Conservation (phyloP, 192 early-diverging fungal genomes). For the Umbelopsis isabellina region DNA sequence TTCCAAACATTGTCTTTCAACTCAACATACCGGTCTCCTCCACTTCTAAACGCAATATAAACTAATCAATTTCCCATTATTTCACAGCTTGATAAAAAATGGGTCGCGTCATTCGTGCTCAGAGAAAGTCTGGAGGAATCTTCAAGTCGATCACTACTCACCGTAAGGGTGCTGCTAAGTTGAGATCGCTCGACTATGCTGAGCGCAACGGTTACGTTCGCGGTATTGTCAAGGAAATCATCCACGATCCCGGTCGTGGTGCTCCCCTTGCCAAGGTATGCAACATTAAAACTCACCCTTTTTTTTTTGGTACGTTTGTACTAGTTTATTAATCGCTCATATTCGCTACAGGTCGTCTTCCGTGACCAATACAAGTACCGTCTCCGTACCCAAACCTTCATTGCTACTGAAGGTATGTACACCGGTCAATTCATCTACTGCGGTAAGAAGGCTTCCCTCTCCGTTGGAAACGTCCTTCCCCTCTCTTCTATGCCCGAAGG, state of each 20-base stretch:
- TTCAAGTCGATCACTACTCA: conserved; percentile 95
- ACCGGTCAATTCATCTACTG: conserved; percentile 99
- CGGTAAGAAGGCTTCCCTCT: conserved; percentile 94
- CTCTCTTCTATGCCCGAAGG: conserved; percentile 95
- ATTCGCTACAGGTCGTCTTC: conserved; percentile 25
- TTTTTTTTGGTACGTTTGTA: neutral
- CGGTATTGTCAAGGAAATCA: conserved; percentile 97
- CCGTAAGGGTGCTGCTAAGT: conserved; percentile 96
- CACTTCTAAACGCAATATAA: no score
- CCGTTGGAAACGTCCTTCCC: conserved; percentile 95
- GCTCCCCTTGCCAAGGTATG: conserved; percentile 92
- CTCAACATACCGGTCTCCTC: no score
- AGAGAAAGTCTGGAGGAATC: conserved; percentile 98
- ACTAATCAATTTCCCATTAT: neutral
- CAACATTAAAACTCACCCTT: neutral
- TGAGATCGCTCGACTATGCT: conserved; percentile 92
- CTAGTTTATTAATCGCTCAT: neutral
- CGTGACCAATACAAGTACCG: conserved; percentile 67
- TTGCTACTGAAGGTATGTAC: conserved; percentile 98
- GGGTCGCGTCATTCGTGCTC: conserved; percentile 99
- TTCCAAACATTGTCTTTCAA: no score
- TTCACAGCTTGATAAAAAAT: conserved; percentile 53
- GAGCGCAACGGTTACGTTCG: conserved; percentile 98
- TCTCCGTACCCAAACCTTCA: conserved; percentile 88
- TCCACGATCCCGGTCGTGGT: conserved; percentile 98